A percentile compares a stretch with the other conserved stretches of the same genome.
Conservation (phyloP, 225 moss, liverwort and hornwort genomes). For the Asterella californica region DNA sequence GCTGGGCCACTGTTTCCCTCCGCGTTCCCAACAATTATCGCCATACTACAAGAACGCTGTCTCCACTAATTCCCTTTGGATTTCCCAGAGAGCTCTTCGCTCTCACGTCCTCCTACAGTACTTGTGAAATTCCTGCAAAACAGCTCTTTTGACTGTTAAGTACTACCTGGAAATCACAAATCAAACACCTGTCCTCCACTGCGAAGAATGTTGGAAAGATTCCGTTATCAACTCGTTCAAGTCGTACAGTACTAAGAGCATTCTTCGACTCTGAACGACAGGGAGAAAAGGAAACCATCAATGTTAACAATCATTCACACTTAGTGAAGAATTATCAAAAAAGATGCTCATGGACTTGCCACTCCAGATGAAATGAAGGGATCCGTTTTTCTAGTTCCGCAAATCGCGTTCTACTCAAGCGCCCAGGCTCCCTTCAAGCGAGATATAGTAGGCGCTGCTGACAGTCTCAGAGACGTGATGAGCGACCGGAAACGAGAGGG, state of each 20-base stretch:
- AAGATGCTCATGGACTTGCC: no score
- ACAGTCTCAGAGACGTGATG: not conserved
- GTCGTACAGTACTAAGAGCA: not conserved
- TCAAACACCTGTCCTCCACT: no score
- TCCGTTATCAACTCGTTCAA: not conserved
- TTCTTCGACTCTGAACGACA: not conserved
- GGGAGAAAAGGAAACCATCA: no score
- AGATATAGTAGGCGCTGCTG: not conserved
- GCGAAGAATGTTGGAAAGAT: not conserved
- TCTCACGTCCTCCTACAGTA: not conserved
- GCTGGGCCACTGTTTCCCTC: not conserved
- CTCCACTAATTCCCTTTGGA: not conserved
- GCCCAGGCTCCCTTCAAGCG: not conserved
- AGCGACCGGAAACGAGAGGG: not conserved
- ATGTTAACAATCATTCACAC: not conserved
- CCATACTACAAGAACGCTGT: conserved; percentile 5
- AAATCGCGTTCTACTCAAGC: not conserved
- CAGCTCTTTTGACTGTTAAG: not conserved
- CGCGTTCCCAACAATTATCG: conserved; percentile 7
- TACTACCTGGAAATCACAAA: not conserved
- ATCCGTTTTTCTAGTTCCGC: no score
- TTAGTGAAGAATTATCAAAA: not conserved
- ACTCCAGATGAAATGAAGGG: no score
- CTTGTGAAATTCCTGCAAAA: not conserved
- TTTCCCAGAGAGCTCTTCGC: not conserved